Evolutionary conservation across 2,329 filamentous ascomycete species (phyloP).

Genomic region (Madurella mycetomatis): DNA sequence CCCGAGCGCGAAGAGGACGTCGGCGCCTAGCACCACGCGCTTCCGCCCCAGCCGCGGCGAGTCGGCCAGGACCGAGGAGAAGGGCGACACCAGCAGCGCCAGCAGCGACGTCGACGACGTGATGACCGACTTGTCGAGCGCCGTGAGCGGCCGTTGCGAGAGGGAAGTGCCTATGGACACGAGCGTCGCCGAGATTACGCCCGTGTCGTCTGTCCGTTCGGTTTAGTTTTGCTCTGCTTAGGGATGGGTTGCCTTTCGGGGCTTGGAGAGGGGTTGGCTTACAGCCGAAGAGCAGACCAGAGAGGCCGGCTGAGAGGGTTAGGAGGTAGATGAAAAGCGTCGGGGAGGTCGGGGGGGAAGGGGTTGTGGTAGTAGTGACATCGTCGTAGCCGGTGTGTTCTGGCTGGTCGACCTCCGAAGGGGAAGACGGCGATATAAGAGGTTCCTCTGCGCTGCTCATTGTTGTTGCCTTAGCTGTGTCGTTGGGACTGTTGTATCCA

Average conservation of each 20-base stretch:
- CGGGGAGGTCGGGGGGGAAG: conserved; percentile 26
- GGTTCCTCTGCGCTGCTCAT: conserved; percentile 25
- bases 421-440: conserved; percentile 18
- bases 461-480: background rate
- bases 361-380: background rate
- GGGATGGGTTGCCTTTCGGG: background rate
- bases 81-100: conserved; percentile 59
- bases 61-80: conserved; percentile 62
- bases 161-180: conserved; percentile 60
- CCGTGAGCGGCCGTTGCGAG: conserved; percentile 51
- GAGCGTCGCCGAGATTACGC: conserved; percentile 64
- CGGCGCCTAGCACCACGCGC: conserved; percentile 59
- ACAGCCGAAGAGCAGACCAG: conserved; percentile 66
- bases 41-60: conserved; percentile 49
- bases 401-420: background rate
- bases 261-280: conserved; percentile 29
- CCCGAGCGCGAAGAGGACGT: conserved; percentile 63
- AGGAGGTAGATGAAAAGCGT: conserved; percentile 57
- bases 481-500: background rate
- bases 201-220: conserved; percentile 56
- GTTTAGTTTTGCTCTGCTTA: background rate
- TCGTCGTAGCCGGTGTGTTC: conserved; percentile 4
- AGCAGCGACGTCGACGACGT: conserved; percentile 66
- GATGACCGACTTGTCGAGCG: conserved; percentile 65
- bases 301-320: conserved; percentile 62